These are phyloP conservation scores for Lactarius trivialis DNA, from an alignment of 768 basidiomycete genomes.

Conservation along the genomic window DNA sequence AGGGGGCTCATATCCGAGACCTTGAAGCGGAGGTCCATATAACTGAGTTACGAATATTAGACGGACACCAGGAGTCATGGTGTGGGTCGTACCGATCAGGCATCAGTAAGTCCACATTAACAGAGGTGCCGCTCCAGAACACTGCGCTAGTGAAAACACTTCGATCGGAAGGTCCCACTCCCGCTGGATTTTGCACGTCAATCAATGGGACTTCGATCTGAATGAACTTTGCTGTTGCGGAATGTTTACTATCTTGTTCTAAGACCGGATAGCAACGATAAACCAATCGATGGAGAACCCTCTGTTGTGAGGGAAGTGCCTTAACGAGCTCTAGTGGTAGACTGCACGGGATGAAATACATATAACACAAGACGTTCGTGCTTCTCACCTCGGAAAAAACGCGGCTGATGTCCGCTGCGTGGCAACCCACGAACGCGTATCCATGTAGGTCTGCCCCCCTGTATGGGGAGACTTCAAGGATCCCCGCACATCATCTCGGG, in stretches of 20 bases:
- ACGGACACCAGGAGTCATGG: neutral
- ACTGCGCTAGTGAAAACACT: neutral
- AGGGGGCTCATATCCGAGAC: conserved; percentile 32
- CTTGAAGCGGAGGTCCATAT: conserved; percentile 49
- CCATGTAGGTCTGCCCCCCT: conserved; percentile 33
- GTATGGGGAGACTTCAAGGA: neutral
- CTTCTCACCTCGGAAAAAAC: conserved; percentile 47
- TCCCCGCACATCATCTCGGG: neutral
- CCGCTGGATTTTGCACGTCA: neutral
- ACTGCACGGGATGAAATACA: conserved; percentile 7
- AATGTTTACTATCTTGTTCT: neutral
- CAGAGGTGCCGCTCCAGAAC: conserved; percentile 3
- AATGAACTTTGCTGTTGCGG: conserved; percentile 5
- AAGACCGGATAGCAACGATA: conserved; percentile 4
- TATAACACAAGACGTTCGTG: neutral
- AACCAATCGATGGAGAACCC: conserved; percentile 19
- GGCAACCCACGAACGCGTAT: conserved; percentile 43
- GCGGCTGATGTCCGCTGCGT: conserved; percentile 27
- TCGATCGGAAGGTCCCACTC: neutral
- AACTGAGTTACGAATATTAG: conserved; percentile 6
- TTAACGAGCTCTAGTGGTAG: conserved; percentile 18
- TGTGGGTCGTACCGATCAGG: conserved; percentile 17
- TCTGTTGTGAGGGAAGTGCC: conserved; percentile 14
- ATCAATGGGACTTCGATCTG: conserved; percentile 15
- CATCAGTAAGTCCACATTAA: conserved; percentile 16